phyloP scores from a whole-genome alignment of 768 basidiomycete species.

The Mycena latifolia region DNA sequence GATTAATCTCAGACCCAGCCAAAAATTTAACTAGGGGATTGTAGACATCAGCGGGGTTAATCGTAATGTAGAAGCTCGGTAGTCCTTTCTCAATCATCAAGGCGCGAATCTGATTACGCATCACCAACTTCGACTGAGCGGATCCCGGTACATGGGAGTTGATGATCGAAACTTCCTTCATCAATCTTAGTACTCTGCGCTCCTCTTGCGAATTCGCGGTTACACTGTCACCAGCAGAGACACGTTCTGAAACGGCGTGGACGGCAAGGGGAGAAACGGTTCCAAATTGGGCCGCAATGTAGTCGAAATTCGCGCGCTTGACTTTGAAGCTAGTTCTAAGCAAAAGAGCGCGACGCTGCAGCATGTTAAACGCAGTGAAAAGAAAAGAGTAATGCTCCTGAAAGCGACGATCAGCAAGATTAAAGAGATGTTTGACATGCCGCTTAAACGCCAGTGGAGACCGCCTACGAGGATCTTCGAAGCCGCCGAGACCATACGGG shows the following conservation, averaged over 20 bases:
- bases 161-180: slow-evolving; percentile 3
- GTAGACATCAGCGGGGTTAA: too few relatives aligned
- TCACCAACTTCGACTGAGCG: too few relatives aligned
- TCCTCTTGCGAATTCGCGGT: neutral
- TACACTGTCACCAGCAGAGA: neutral
- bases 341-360: neutral
- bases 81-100: too few relatives aligned
- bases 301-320: neutral
- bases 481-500: neutral
- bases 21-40: too few relatives aligned
- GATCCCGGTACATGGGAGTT: neutral
- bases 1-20: neutral
- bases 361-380: slow-evolving; percentile 19
- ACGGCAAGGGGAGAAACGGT: slow-evolving; percentile 1
- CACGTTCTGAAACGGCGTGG: neutral
- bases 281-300: slow-evolving; percentile 1
- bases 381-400: slow-evolving; percentile 15
- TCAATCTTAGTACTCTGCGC: neutral
- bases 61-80: too few relatives aligned
- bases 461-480: neutral
- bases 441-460: neutral
- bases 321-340: neutral
- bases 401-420: slow-evolving; percentile 1
- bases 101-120: too few relatives aligned
- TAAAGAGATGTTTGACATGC: slow-evolving; percentile 6